phyloP scores from a whole-genome alignment of 352 stramenopile species.

The Phytophthora uliginosa region DNA sequence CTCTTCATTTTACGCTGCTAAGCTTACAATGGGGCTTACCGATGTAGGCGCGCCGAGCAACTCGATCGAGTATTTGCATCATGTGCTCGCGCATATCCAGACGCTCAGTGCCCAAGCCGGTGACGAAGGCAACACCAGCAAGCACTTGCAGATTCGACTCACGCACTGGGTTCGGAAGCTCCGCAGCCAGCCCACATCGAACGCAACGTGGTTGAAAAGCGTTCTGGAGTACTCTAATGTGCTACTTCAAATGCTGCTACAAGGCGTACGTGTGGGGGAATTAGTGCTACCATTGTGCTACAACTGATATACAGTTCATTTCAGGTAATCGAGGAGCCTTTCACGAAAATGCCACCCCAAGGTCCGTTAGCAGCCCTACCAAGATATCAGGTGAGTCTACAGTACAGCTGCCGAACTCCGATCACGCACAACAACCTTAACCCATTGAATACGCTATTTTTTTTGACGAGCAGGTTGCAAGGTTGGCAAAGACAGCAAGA shows the following conservation, averaged over 20 bases:
- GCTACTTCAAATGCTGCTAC: constrained; percentile 63
- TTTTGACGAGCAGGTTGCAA: constrained; percentile 32
- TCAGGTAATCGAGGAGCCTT: constrained; percentile 63
- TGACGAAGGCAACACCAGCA: constrained; percentile 23
- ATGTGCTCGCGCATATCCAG: constrained; percentile 50
- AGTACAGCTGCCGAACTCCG: not conserved
- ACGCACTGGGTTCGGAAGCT: constrained; percentile 70
- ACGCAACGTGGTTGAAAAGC: constrained; percentile 67
- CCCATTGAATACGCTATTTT: not conserved
- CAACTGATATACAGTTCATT: not conserved
- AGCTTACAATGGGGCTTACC: constrained; percentile 19
- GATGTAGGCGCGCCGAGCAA: constrained; percentile 2
- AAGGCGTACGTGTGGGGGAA: constrained; percentile 45
- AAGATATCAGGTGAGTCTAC: constrained; percentile 48
- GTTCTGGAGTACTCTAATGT: constrained; percentile 55
- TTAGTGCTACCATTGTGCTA: not conserved
- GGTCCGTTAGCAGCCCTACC: constrained; percentile 60
- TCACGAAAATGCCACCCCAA: constrained; percentile 74
- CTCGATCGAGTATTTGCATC: constrained; percentile 41
- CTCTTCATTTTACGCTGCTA: constrained; percentile 7
- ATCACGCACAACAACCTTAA: not conserved
- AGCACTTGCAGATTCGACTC: constrained; percentile 75
- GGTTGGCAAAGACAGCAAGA: constrained; percentile 19
- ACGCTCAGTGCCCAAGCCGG: constrained; percentile 39
- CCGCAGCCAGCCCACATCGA: constrained; percentile 60